A percentile compares a stretch with the other conserved stretches of the same genome.
Conservation (phyloP, 108 stramenopile species). For the Epipyxis sp. region DNA sequence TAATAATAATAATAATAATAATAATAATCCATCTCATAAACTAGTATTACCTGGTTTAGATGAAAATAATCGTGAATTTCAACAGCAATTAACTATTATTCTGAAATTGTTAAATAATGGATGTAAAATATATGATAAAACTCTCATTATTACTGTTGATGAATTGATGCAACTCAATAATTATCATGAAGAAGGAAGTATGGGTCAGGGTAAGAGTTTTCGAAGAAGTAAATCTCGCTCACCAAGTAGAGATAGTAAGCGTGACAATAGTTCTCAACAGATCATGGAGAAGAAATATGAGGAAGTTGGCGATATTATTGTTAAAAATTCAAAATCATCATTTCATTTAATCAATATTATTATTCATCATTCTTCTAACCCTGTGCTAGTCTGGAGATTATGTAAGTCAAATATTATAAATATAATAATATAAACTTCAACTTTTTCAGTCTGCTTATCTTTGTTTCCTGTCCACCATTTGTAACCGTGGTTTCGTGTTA, state of each 20-base stretch:
- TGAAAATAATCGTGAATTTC: too few relatives aligned
- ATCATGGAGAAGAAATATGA: neutral
- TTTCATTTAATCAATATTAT: neutral
- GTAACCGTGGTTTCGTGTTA: neutral
- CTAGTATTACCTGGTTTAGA: neutral
- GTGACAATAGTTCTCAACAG: neutral
- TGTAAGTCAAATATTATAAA: too few relatives aligned
- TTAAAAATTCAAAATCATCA: neutral
- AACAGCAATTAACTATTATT: neutral
- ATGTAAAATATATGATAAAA: neutral
- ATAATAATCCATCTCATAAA: neutral
- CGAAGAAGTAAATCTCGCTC: neutral
- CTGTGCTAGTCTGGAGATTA: neutral
- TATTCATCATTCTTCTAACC: neutral
- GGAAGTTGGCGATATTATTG: neutral
- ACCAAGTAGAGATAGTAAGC: neutral
- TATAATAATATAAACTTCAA: too few relatives aligned
- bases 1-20: too few relatives aligned
- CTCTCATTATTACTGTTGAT: neutral
- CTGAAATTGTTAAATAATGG: neutral
- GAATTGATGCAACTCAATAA: neutral
- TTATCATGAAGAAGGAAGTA: neutral
- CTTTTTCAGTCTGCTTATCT: neutral
- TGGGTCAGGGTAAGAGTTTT: neutral
- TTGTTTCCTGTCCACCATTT: neutral